Base-by-base conservation (phyloP, 371 early-diverging fungal species). In the Mucor indicus region DNA sequence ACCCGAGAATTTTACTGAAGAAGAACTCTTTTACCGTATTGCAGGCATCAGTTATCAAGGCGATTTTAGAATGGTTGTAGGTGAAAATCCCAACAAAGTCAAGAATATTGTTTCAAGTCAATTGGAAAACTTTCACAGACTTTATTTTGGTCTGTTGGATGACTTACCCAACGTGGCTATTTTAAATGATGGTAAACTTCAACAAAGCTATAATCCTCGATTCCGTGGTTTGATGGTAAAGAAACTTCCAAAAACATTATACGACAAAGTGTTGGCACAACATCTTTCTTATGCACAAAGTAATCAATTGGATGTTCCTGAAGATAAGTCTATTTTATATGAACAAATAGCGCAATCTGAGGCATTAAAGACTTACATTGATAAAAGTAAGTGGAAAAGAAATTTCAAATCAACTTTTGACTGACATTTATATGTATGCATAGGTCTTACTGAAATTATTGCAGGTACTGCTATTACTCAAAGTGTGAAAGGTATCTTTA, bases 41-140 rank as follows among this genome's bases (percentile, higher is more conserved):
- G 92, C 91, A 1, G 81, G 85, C 30, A 67, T 98, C 17, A 96
- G 96, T 12, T 98, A 93, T 67, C 51, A 66, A 9, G 97, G 97
- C 27, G 98, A 98, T 59, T 89, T 95, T 65, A 84, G 98, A 38
- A 94, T 91, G 92, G 62, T 72, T 38, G 57, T 94, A 32, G 98
- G 92, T 17, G 98, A 98, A 68, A 93, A 96, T 62, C 97, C 97
- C 2, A 79, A 89, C 60, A 98, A 98, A 69, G 84, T 98, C 17
- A 64, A 80, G 53, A 96, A 98, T 62, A 95, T 96, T 56, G 96
- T 98, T 23, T 67, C 72, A 17, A 81, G 79, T 2, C 97, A 98
- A 55, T 54, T 87, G 63, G 68, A 79, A 1, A 72, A 84, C 43
- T 91, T 98, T 66, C 79, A 85, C 47, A 67, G 83, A 45, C 69